phyloP scores from a whole-genome alignment of 805 yeast genomes.

The Kluyveromyces wickerhamii region DNA sequence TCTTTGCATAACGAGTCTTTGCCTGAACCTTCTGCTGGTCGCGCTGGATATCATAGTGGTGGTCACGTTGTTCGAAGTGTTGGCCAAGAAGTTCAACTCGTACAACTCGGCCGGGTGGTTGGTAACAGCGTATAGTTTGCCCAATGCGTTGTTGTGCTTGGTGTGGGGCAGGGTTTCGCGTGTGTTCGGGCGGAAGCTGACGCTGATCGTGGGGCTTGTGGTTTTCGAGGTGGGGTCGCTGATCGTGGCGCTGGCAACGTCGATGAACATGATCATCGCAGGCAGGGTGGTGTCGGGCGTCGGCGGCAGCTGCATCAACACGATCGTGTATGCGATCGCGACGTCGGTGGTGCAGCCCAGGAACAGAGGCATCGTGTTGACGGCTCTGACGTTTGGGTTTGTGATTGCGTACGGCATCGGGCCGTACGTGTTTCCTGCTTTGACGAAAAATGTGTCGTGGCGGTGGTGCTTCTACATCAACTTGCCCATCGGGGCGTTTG shows the following conservation, averaged over 20 bases:
- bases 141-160: constrained; percentile 45
- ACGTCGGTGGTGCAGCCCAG: constrained; percentile 29
- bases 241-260: constrained; percentile 44
- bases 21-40: constrained; percentile 27
- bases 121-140: constrained; percentile 45
- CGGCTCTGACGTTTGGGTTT: constrained; percentile 29
- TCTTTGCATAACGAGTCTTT: too few relatives aligned
- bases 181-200: constrained; percentile 48
- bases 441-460: constrained; percentile 55
- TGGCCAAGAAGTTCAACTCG: constrained; percentile 41
- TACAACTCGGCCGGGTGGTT: constrained; percentile 54
- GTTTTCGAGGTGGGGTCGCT: constrained; percentile 59
- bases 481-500: constrained; percentile 53
- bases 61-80: constrained; percentile 40
- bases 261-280: constrained; percentile 56
- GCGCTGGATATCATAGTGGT: constrained; percentile 59
- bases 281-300: constrained; percentile 66
- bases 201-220: constrained; percentile 40
- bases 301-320: constrained; percentile 64
- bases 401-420: constrained; percentile 49
- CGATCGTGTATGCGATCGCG: constrained; percentile 47
- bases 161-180: constrained; percentile 53
- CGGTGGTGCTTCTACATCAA: constrained; percentile 72
- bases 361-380: constrained; percentile 19
- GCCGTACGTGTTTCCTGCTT: constrained; percentile 61